A percentile compares a stretch with the other conserved stretches of the same genome.
phyloP scores from a whole-genome alignment of 768 basidiomycete genomes.

The Hydnomerulius pinastri region DNA sequence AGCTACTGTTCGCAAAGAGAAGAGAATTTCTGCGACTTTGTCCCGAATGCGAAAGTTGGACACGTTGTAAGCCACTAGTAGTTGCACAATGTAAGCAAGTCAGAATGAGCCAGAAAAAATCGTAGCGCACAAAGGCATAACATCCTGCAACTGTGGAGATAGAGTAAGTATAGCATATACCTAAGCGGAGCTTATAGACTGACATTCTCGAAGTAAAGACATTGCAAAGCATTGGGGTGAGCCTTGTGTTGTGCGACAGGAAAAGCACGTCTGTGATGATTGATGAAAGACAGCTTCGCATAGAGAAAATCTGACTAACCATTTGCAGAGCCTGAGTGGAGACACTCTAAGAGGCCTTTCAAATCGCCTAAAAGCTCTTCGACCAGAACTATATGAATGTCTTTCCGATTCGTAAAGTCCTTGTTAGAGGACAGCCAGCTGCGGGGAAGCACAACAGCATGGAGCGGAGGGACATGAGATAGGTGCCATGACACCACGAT shows the following conservation, averaged over 20 bases:
- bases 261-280: neutral
- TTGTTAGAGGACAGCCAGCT: slow-evolving; percentile 45
- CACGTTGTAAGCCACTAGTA: slow-evolving; percentile 33
- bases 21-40: slow-evolving; percentile 13
- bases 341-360: slow-evolving; percentile 25
- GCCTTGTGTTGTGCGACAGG: slow-evolving; percentile 6
- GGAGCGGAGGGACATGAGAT: slow-evolving; percentile 27
- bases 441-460: slow-evolving; percentile 53
- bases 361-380: slow-evolving; percentile 18
- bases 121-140: slow-evolving; percentile 47
- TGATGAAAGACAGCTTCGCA: neutral
- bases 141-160: slow-evolving; percentile 44
- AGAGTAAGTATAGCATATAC: neutral
- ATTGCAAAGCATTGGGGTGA: slow-evolving; percentile 27
- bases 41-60: neutral
- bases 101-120: neutral
- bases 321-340: slow-evolving; percentile 29
- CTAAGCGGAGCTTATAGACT: slow-evolving; percentile 18
- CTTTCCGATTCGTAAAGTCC: slow-evolving; percentile 15
- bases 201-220: slow-evolving; percentile 53
- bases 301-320: slow-evolving; percentile 24
- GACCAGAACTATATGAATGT: slow-evolving; percentile 4
- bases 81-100: neutral
- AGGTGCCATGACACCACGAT: slow-evolving; percentile 38
- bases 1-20: slow-evolving; percentile 3